phyloP scores from a whole-genome alignment of 495 filamentous ascomycete species.

The Halenospora varia region DNA sequence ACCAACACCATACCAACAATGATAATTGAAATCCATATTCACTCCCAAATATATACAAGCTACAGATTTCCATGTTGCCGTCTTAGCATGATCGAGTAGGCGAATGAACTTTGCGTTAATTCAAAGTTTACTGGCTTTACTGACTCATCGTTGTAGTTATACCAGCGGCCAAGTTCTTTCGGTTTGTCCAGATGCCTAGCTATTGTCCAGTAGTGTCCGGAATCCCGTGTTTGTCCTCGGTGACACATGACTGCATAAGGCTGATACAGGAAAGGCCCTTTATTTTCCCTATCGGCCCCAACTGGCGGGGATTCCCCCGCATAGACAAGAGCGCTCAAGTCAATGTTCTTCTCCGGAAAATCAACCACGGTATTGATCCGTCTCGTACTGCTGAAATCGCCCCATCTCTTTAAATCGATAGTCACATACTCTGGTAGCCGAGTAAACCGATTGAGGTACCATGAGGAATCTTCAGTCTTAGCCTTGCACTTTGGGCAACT shows the following conservation, averaged over 20 bases:
- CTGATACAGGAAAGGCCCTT: conserved; percentile 32
- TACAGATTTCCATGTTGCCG: background rate
- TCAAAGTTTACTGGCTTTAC: background rate
- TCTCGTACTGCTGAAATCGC: background rate
- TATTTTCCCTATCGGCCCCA: conserved; percentile 17
- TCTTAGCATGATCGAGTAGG: background rate
- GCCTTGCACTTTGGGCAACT: background rate
- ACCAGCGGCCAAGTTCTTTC: conserved; percentile 7
- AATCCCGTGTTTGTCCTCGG: conserved; percentile 12
- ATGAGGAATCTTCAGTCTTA: background rate
- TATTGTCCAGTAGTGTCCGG: conserved; percentile 43
- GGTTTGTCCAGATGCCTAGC: conserved; percentile 10
- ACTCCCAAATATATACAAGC: background rate
- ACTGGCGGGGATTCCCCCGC: background rate
- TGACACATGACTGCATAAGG: conserved; percentile 42
- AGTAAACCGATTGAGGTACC: background rate
- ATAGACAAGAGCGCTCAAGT: conserved; percentile 30
- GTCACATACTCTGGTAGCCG: conserved; percentile 5
- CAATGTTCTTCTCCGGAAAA: conserved; percentile 29
- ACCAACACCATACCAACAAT: background rate
- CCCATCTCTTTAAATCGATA: conserved; percentile 6
- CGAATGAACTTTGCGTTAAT: background rate
- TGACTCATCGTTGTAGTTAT: conserved; percentile 16
- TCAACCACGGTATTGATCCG: conserved; percentile 10
- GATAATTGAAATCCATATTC: background rate